Evolutionary conservation across 2,329 filamentous ascomycete genomes (phyloP).

Genomic region (Colletotrichum musicola): DNA sequence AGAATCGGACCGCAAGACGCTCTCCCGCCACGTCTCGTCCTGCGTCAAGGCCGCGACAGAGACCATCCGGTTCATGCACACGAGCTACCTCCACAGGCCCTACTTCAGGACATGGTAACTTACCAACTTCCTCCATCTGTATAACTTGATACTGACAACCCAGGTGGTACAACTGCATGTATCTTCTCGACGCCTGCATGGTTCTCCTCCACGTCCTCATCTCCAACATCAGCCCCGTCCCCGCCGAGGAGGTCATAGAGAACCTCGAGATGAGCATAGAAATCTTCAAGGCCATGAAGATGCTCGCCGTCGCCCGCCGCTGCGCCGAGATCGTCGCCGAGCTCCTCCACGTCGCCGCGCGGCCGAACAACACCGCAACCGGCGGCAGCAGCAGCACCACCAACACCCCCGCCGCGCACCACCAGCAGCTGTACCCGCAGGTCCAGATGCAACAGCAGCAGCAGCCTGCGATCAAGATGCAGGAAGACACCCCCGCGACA

Average conservation of each 20-base stretch:
- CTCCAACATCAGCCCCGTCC: constrained; percentile 33
- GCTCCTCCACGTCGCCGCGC: constrained; percentile 25
- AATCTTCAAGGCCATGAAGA: constrained; percentile 38
- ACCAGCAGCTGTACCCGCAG: no score
- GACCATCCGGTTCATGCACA: constrained; percentile 36
- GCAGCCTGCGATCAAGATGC: background rate
- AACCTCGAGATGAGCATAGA: constrained; percentile 37
- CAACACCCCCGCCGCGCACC: no score
- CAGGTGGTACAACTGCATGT: constrained; percentile 39
- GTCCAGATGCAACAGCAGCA: background rate
- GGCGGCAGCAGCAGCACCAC: background rate
- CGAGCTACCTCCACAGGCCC: constrained; percentile 32
- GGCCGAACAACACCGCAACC: background rate
- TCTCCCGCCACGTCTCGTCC: constrained; percentile 15
- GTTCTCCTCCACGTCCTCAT: constrained; percentile 35
- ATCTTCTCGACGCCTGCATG: constrained; percentile 36
- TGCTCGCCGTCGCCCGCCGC: constrained; percentile 33
- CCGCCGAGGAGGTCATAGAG: constrained; percentile 29
- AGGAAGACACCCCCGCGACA: background rate
- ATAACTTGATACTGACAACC: background rate
- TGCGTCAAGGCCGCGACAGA: constrained; percentile 32
- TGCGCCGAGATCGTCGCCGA: constrained; percentile 36
- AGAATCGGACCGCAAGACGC: constrained; percentile 23
- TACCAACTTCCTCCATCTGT: background rate
- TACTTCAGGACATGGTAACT: constrained; percentile 35